These are phyloP conservation scores for Lepraria neglecta DNA, from an alignment of 495 filamentous ascomycete genomes.

Conservation along the genomic window DNA sequence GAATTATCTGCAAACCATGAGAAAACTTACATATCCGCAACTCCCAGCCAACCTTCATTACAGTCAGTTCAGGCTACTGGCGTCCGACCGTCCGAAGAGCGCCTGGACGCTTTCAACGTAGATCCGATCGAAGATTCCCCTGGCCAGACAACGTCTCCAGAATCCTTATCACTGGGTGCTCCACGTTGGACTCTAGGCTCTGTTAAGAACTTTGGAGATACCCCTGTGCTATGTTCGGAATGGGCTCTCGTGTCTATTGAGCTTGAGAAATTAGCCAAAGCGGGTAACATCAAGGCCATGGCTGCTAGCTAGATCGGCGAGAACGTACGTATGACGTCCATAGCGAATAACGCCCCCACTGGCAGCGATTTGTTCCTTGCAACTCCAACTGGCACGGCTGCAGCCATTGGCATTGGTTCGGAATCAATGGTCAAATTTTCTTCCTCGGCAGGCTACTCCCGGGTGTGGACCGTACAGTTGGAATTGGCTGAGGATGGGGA, in stretches of 20 bases:
- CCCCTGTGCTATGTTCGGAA: neutral
- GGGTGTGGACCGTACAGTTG: neutral
- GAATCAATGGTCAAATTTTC: neutral
- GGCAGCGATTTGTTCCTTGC: neutral
- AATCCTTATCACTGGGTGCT: neutral
- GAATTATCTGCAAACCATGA: neutral
- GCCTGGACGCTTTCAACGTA: neutral
- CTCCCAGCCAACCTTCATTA: neutral
- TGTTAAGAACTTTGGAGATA: neutral
- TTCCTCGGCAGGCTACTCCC: neutral
- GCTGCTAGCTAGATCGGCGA: neutral
- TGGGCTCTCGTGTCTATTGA: neutral
- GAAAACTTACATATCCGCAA: neutral
- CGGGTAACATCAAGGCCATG: neutral
- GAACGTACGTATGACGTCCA: neutral
- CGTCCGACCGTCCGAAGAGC: neutral
- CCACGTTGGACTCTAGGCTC: neutral
- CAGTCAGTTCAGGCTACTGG: neutral
- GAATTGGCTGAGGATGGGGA: neutral
- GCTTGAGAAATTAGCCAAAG: neutral
- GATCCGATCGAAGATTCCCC: neutral
- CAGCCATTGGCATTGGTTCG: neutral
- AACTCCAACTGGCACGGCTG: neutral
- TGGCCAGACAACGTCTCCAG: neutral
- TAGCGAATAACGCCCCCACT: neutral